These are phyloP conservation scores for Poa pratensis DNA, from an alignment of 176 grass and related monocot genomes.

Conservation along the genomic window DNA sequence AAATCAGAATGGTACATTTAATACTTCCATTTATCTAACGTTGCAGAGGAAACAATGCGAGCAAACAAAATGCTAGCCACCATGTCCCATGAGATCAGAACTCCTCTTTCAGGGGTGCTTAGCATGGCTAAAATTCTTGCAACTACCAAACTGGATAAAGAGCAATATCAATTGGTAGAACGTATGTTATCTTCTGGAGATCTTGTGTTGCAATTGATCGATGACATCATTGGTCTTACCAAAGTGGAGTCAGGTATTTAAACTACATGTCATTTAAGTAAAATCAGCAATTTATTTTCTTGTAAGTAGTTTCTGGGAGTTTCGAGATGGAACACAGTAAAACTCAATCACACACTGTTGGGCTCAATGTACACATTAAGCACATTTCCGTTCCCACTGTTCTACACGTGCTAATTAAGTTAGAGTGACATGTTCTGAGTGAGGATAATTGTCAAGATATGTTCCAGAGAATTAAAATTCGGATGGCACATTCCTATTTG, in stretches of 20 bases:
- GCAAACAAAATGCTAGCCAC: slow-evolving; percentile 85
- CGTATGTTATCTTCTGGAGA: slow-evolving; percentile 89
- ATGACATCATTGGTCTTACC: slow-evolving; percentile 81
- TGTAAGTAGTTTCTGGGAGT: slow-evolving; percentile 23
- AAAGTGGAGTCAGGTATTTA: slow-evolving; percentile 89
- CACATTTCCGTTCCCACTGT: too few species aligned
- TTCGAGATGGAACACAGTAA: neutral
- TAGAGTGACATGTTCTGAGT: neutral
- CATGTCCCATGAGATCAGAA: slow-evolving; percentile 91
- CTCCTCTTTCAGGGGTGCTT: slow-evolving; percentile 82
- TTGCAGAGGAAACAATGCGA: slow-evolving; percentile 81
- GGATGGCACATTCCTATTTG: neutral
- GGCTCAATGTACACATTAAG: too few species aligned
- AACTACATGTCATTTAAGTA: slow-evolving; percentile 1
- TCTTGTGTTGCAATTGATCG: slow-evolving; percentile 75
- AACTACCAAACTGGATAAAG: slow-evolving; percentile 68
- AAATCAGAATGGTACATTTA: slow-evolving; percentile 13
- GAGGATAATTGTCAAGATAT: neutral
- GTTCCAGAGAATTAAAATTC: slow-evolving; percentile 24
- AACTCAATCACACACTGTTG: neutral
- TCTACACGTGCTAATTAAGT: neutral
- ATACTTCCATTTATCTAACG: slow-evolving; percentile 21
- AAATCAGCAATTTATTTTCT: slow-evolving; percentile 30
- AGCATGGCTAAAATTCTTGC: slow-evolving; percentile 81
- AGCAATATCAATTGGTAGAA: slow-evolving; percentile 79